Percentiles rank a stretch among this genome's conserved stretches.
Evolutionary conservation across 345 rosid genomes (phyloP).

Genomic region (Atalantia buxifolia): DNA sequence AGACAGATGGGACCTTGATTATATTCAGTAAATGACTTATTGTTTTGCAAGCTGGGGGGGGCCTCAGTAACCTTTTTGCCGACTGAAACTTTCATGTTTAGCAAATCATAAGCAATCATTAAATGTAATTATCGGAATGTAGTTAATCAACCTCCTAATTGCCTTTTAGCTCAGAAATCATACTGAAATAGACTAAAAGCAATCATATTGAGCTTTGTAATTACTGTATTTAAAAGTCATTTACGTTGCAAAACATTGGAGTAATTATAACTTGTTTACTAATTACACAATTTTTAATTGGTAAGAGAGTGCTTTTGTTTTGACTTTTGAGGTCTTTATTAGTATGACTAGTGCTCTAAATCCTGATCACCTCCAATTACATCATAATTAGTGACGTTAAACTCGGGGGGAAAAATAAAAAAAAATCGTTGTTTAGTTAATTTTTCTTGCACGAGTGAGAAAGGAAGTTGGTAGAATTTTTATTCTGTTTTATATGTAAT

Average conservation of each 20-base stretch:
- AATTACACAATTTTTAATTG: neutral
- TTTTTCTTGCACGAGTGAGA: neutral
- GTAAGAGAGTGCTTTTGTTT: neutral
- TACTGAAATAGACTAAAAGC: neutral
- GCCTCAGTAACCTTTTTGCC: neutral
- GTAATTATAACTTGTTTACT: neutral
- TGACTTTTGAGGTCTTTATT: neutral
- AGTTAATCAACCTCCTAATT: neutral
- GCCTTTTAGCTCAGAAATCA: neutral
- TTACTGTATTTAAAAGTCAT: too few species aligned
- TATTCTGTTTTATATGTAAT: neutral
- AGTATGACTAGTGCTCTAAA: neutral
- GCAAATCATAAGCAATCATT: slow-evolving; percentile 5
- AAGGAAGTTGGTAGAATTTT: too few species aligned
- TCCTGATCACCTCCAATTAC: neutral
- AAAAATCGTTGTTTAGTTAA: neutral
- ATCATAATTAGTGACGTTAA: neutral
- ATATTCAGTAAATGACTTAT: too few species aligned
- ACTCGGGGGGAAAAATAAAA: neutral
- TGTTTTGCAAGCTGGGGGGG: neutral
- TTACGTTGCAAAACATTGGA: neutral
- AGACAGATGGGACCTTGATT: neutral
- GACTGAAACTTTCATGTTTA: neutral
- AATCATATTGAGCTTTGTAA: neutral
- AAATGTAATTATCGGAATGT: neutral